phyloP scores from a whole-genome alignment of 257 asterid genomes.

The Osmanthus fragrans region DNA sequence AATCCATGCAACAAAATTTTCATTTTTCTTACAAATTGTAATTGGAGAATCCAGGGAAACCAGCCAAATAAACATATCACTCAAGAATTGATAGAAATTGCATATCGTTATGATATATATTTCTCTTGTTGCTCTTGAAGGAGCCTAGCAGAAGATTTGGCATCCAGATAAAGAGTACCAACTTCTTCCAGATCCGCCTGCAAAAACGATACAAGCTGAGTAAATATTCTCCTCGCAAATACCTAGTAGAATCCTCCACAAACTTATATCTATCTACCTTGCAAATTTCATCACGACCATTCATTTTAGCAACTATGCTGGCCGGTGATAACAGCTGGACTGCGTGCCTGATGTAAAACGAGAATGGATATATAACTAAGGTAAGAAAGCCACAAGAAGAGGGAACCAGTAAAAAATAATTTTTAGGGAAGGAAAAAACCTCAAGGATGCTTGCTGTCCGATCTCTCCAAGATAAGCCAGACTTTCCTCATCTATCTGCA shows the following conservation, averaged over 20 bases:
- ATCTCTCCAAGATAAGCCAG: slow-evolving; percentile 86
- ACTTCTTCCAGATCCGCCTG: slow-evolving; percentile 98
- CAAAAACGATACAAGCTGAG: slow-evolving; percentile 4
- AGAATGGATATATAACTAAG: neutral
- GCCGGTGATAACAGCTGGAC: slow-evolving; percentile 88
- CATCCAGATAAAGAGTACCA: slow-evolving; percentile 70
- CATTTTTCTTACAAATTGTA: too few species aligned
- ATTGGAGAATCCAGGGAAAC: too few species aligned
- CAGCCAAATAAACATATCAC: too few species aligned
- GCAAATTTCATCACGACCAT: slow-evolving; percentile 88
- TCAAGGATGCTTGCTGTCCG: slow-evolving; percentile 34
- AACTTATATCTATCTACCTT: slow-evolving; percentile 47
- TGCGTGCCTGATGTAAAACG: slow-evolving; percentile 47
- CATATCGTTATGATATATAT: slow-evolving; percentile 58
- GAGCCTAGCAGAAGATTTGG: slow-evolving; percentile 81
- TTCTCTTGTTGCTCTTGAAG: slow-evolving; percentile 96
- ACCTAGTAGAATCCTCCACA: neutral
- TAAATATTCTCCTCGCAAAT: too few species aligned
- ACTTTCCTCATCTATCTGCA: slow-evolving; percentile 87
- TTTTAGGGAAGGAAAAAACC: neutral
- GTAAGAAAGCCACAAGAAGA: neutral
- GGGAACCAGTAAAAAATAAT: neutral
- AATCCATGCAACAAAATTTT: neutral
- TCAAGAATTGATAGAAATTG: too few species aligned
- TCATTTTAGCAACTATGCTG: slow-evolving; percentile 80